A percentile compares a stretch with the other conserved stretches of the same genome.
phyloP scores from a whole-genome alignment of 345 rosid genomes.

The Eucalyptus sp. region DNA sequence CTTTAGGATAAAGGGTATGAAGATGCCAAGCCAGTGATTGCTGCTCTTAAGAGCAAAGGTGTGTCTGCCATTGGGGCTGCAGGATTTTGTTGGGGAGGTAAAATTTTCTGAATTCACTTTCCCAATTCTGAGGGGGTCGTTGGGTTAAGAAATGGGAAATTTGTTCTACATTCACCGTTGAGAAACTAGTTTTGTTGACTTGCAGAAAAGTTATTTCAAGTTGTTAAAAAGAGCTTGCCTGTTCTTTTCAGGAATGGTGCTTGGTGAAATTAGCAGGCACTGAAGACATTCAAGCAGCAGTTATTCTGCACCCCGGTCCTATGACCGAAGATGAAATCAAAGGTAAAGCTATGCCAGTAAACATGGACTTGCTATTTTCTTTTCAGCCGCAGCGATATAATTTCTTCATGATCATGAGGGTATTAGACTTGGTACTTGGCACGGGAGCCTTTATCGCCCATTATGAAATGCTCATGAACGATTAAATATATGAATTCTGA shows the following conservation, averaged over 20 bases:
- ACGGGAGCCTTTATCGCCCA: not conserved
- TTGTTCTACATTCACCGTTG: not conserved
- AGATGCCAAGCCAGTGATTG: slow-evolving; percentile 20
- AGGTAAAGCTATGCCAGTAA: not conserved
- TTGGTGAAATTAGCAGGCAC: slow-evolving; percentile 9
- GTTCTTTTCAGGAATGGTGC: slow-evolving; percentile 8
- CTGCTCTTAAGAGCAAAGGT: slow-evolving; percentile 13
- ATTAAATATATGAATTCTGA: not conserved
- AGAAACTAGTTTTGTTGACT: not conserved
- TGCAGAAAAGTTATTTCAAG: not conserved
- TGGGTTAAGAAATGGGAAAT: not conserved
- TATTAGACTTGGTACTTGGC: not conserved
- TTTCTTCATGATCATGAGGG: not conserved
- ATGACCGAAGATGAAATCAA: slow-evolving; percentile 9
- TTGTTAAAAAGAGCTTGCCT: not conserved
- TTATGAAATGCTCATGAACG: not conserved
- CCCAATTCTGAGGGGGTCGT: not conserved
- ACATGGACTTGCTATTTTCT: not conserved
- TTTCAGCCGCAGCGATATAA: not conserved
- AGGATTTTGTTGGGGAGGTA: slow-evolving; percentile 40
- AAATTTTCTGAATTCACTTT: not conserved
- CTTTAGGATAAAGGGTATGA: slow-evolving; percentile 21
- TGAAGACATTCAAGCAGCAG: slow-evolving; percentile 8
- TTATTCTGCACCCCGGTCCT: slow-evolving; percentile 16
- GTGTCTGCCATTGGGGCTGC: slow-evolving; percentile 19